Base-by-base conservation (phyloP, 2,329 filamentous ascomycete genomes). In the Colletotrichum lindemuthianum region DNA sequence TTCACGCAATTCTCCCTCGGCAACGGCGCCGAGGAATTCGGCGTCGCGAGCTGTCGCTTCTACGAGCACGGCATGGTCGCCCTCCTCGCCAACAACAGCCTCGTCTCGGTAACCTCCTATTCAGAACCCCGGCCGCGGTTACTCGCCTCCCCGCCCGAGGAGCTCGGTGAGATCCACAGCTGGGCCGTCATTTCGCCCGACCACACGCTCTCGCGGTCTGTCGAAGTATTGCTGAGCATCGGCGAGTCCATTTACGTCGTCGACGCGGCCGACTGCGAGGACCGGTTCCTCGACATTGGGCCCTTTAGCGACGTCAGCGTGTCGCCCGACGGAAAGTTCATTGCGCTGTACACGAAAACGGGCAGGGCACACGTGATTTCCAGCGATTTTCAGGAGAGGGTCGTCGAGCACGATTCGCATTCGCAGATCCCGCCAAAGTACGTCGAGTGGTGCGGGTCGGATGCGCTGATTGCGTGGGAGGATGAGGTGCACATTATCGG, bases 401-500 rank as follows among this genome's bases (percentile, higher is more conserved):
- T 97, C 67, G 95, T 93, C 74, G 94, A 98, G 78, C 95, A 98
- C 74, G 89, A 97, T 72, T 95, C 94, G 1, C 90, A 90, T 69
- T 94, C 92, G 9, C 91, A 90, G 75, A 97, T 93, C 6, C 85
- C 90, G 2, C 96, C 96, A 4, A 91, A 92, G 71, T 92, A 96
- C 68, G 85, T 99, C 66, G 90, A 96, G 71, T 99, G 96, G 96
- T 99, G 96, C 76, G 96, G 96, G 6, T 95, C 96, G 71, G 95
- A 98, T 76, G 93, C 94, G 12, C 91, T 97, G 34, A 88, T 99
- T 71, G 94, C 94, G 0, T 99, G 96, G 96, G 96, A 98, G 73
- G 96, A 99, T 73, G 96, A 99, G 76, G 90, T 99, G 4, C 96
- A 97, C 73, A 85, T 99, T 34, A 91, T 99, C 65, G 96, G 95